A percentile compares a stretch with the other conserved stretches of the same genome.
Conservation (phyloP, 2,329 filamentous ascomycete species). For the Stromatinia cepivora region DNA sequence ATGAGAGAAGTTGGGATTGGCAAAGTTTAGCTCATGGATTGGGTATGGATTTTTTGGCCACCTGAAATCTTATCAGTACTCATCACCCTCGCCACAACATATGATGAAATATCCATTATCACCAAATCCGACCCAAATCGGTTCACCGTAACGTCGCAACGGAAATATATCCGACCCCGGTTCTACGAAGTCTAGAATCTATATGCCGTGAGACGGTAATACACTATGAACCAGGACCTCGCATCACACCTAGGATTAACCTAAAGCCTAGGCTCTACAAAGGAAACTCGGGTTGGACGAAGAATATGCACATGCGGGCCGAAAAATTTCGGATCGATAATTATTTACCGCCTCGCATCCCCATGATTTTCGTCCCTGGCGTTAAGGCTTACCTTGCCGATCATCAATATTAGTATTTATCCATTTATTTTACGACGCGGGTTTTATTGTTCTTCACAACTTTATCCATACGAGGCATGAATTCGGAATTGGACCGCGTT, state of each 20-base stretch:
- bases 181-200: conserved; percentile 1
- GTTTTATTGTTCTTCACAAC: not conserved
- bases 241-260: not conserved
- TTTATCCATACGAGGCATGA: conserved; percentile 2
- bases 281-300: not conserved
- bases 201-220: not conserved
- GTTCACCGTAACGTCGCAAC: conserved; percentile 1
- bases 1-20: conserved; percentile 65
- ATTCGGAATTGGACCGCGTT: not conserved
- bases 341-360: not conserved
- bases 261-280: not conserved
- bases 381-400: not conserved
- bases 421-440: not conserved
- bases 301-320: not conserved
- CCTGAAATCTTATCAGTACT: conserved; percentile 29
- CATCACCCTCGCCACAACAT: not conserved
- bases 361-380: not conserved
- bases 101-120: conserved; percentile 1
- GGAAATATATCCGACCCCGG: not conserved
- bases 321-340: not conserved
- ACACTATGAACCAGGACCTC: not conserved
- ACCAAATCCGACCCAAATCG: not conserved
- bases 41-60: conserved; percentile 55
- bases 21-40: conserved; percentile 55
- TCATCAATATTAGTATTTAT: not conserved